phyloP scores from a whole-genome alignment of 305 asterid species.

The Solanum hybrid region DNA sequence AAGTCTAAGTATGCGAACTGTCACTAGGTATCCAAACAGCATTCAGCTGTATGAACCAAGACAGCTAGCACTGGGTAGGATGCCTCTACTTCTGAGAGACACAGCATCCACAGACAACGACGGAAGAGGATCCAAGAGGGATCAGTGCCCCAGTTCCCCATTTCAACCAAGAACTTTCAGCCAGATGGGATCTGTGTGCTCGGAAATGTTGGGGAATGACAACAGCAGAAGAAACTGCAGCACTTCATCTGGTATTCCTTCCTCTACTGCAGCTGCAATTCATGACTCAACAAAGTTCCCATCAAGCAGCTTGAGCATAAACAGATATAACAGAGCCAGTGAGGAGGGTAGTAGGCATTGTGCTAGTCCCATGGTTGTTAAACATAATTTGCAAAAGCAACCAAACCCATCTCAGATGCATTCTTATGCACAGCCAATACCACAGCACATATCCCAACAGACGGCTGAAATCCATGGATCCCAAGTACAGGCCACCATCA shows the following conservation, averaged over 20 bases:
- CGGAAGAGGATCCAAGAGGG: slow-evolving; percentile 40
- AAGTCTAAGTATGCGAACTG: slow-evolving; percentile 32
- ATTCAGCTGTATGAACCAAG: slow-evolving; percentile 18
- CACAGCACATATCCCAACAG: slow-evolving; percentile 17
- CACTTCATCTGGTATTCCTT: slow-evolving; percentile 11
- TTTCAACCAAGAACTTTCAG: slow-evolving; percentile 17
- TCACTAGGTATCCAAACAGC: slow-evolving; percentile 20
- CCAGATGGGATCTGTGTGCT: slow-evolving; percentile 31
- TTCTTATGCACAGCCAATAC: slow-evolving; percentile 19
- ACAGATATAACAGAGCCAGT: slow-evolving; percentile 16
- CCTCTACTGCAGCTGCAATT: slow-evolving; percentile 21
- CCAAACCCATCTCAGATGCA: slow-evolving; percentile 26
- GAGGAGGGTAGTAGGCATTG: slow-evolving; percentile 15
- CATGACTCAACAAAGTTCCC: slow-evolving; percentile 23
- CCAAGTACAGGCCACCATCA: slow-evolving; percentile 22
- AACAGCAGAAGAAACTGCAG: slow-evolving; percentile 15
- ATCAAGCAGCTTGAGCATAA: slow-evolving; percentile 22
- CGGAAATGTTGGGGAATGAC: slow-evolving; percentile 13
- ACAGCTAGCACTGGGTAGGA: slow-evolving; percentile 26
- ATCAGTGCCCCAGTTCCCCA: slow-evolving; percentile 18
- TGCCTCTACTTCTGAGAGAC: slow-evolving; percentile 23
- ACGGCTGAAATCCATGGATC: slow-evolving; percentile 19
- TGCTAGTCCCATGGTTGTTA: slow-evolving; percentile 14
- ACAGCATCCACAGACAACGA: slow-evolving; percentile 15
- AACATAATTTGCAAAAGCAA: slow-evolving; percentile 28